These are phyloP conservation scores for Wallacemonas sp. DNA, from an alignment of 208 protist species.

Conservation along the genomic window DNA sequence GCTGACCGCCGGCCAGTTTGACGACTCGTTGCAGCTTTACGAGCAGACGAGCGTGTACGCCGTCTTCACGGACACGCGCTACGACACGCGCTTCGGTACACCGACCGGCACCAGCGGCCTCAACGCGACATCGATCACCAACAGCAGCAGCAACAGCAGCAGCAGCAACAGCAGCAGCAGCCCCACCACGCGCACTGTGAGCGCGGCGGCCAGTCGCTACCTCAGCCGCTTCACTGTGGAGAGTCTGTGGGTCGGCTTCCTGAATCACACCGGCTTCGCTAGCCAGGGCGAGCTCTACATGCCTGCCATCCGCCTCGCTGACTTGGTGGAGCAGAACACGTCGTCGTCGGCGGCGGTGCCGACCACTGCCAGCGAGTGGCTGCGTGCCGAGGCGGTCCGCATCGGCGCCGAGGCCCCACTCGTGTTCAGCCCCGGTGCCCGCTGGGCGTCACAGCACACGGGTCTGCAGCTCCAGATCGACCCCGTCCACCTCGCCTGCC, in stretches of 20 bases:
- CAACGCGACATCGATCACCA: not conserved
- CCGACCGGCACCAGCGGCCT: conserved; percentile 6
- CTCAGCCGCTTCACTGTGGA: conserved; percentile 48
- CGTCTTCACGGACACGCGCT: conserved; percentile 53
- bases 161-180: not conserved
- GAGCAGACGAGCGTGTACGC: conserved; percentile 50
- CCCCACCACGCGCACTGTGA: not conserved
- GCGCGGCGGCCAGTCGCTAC: conserved; percentile 21
- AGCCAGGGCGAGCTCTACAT: conserved; percentile 56
- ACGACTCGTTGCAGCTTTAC: conserved; percentile 31
- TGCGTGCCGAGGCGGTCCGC: conserved; percentile 13
- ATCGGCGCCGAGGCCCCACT: conserved; percentile 6
- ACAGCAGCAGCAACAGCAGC: not conserved
- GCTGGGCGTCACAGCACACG: conserved; percentile 21
- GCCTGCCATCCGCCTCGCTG: conserved; percentile 25
- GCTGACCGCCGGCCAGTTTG: conserved; percentile 11
- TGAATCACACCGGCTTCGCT: conserved; percentile 45
- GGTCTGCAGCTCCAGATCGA: conserved; percentile 25
- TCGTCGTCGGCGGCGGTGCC: no score
- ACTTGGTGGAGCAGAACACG: conserved; percentile 2
- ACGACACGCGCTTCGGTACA: conserved; percentile 27
- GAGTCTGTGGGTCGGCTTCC: conserved; percentile 68
- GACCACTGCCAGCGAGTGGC: not conserved
- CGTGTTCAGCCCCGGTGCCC: conserved; percentile 4
- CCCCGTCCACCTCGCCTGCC: conserved; percentile 40